These are phyloP conservation scores for Arthrobotrys entomopaga DNA, from an alignment of 2,329 filamentous ascomycete species.

Conservation along the genomic window DNA sequence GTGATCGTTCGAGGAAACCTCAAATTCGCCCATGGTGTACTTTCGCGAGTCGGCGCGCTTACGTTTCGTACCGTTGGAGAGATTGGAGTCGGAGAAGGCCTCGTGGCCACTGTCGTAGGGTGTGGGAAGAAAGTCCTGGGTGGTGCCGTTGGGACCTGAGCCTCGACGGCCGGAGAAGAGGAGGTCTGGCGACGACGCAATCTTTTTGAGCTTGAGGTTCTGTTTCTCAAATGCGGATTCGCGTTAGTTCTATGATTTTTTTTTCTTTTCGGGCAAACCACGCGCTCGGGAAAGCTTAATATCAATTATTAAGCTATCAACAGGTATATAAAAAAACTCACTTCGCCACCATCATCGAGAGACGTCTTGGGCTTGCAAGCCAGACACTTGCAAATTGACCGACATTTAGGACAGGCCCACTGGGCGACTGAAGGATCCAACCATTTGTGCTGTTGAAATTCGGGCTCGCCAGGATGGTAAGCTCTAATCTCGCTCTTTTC, in stretches of 20 bases:
- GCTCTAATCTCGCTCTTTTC: constrained; percentile 43
- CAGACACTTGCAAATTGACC: constrained; percentile 47
- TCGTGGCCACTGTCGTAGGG: constrained; percentile 53
- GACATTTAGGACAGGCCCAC: constrained; percentile 52
- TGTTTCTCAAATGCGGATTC: background rate
- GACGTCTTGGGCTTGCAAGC: constrained; percentile 51
- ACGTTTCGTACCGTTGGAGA: constrained; percentile 50
- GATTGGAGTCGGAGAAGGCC: constrained; percentile 52
- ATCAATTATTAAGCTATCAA: background rate
- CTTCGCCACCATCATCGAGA: constrained; percentile 43
- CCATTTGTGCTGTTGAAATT: constrained; percentile 50
- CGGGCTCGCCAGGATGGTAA: constrained; percentile 47
- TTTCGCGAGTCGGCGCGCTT: constrained; percentile 52
- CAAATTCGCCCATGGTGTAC: constrained; percentile 50
- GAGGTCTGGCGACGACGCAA: constrained; percentile 47
- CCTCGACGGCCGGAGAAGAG: constrained; percentile 38
- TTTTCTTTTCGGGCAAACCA: no score
- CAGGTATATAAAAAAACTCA: constrained; percentile 18
- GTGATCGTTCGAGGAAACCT: constrained; percentile 19
- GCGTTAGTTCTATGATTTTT: constrained; percentile 15
- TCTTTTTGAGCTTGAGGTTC: constrained; percentile 47
- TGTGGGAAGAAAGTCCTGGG: constrained; percentile 48
- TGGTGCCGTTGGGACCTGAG: constrained; percentile 43
- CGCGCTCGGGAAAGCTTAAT: no score
- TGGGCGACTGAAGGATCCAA: constrained; percentile 34